Conservation (phyloP, 2,329 filamentous ascomycete species). For the Cladosporium halotolerans region DNA sequence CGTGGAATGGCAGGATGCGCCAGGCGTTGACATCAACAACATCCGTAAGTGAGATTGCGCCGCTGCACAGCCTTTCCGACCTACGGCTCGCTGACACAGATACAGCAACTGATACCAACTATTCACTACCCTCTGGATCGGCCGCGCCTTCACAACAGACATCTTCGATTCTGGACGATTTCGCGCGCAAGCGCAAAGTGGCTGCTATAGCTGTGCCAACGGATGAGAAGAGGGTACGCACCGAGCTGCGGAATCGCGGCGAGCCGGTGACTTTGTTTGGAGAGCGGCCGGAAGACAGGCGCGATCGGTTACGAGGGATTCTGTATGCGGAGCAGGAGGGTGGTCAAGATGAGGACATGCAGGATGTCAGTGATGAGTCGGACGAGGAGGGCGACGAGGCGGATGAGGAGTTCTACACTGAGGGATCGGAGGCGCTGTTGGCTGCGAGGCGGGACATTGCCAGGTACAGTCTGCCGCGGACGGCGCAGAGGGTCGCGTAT, state of each 20-base stretch:
- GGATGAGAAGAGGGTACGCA: conserved; percentile 79
- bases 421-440: conserved; percentile 67
- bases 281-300: conserved; percentile 75
- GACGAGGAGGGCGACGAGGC: conserved; percentile 62
- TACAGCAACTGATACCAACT: conserved; percentile 69
- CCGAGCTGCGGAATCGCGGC: conserved; percentile 74
- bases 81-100: no score
- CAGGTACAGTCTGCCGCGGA: conserved; percentile 73
- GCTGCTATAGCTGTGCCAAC: conserved; percentile 89
- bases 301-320: conserved; percentile 78
- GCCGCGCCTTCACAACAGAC: conserved; percentile 74
- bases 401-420: conserved; percentile 93
- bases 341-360: conserved; percentile 47
- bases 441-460: conserved; percentile 74
- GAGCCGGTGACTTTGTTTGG: conserved; percentile 93
- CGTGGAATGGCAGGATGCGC: conserved; percentile 39
- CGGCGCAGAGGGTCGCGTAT: conserved; percentile 67
- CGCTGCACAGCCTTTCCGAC: background rate
- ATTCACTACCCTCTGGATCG: conserved; percentile 64
- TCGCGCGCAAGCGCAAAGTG: conserved; percentile 83
- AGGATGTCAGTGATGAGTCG: conserved; percentile 50
- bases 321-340: conserved; percentile 63
- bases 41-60: conserved; percentile 48
- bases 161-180: conserved; percentile 77
- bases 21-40: conserved; percentile 56